Evolutionary conservation across 352 stramenopile genomes (phyloP), one percentile per base, ranked within the genome.

Genomic region (Phytopythium helicoides): DNA sequence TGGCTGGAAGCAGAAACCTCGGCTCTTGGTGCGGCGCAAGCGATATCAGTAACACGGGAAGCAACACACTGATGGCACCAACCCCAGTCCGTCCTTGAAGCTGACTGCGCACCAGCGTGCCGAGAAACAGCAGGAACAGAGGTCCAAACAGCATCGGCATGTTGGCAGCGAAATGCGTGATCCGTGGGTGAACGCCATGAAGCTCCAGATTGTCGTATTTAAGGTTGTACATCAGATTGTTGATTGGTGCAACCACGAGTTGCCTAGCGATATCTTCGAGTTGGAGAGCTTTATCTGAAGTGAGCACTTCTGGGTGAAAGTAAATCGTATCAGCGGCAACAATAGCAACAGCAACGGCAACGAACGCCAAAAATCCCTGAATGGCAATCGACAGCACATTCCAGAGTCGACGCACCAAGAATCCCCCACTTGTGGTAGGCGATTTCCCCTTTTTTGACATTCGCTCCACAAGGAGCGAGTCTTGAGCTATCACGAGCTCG

Each of bases 11-110:
- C 35, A 98, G 54, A 54, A 98, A 98, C 45, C 94, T 80, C 18
- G 91, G 85, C 66, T 98, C 92, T 69, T 98, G 94, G 54, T 98
- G 94, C 6, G 92, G 94, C n/a, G 92, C 89, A 33, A 90, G 68
- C 19, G 92, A 98, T 19, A 98, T 71, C 16, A 87, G 74, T 14
- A 61, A 33, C 7, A 98, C 57, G 2, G 90, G 89, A 23, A 87
- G 71, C 9, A 95, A 42, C 37, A 90, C 77, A 10, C 66, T 81
- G 5, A 55, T 41, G 11, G 40, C 48, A 1, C 63, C 53, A 79
- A 19, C 12, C 28, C 56, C 9, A 58, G 46, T 19, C 36, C 31
- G 33, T 52, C 40, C 6, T 22, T 18, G 37, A 68, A 45, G 3
- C 45, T n/a, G 62, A 21, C 56, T 52, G n/a, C 64, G 56, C 15